phyloP scores from a whole-genome alignment of 2,329 filamentous ascomycete genomes.

The Colletotrichum sp. region DNA sequence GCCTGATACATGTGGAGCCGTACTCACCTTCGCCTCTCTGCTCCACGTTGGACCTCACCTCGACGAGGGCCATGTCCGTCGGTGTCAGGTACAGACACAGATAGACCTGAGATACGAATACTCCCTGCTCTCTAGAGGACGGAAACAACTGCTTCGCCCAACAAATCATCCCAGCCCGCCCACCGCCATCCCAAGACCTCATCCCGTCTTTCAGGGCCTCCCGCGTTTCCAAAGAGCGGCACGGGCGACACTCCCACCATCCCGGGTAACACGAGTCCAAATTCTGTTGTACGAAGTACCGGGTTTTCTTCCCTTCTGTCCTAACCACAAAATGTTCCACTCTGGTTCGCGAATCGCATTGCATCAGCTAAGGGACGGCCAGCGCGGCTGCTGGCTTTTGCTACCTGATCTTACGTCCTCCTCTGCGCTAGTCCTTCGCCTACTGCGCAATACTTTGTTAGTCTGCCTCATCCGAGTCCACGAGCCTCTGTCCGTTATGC shows the following conservation, averaged over 20 bases:
- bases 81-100: neutral
- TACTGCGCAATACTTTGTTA: neutral
- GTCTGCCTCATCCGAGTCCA: neutral
- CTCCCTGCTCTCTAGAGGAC: neutral
- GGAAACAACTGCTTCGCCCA: neutral
- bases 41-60: neutral
- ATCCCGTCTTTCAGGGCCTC: neutral
- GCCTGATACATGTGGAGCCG: neutral
- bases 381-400: neutral
- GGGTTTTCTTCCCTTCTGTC: neutral
- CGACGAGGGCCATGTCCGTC: neutral
- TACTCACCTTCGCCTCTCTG: neutral
- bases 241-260: neutral
- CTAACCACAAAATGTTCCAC: neutral
- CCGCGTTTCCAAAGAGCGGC: neutral
- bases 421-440: neutral
- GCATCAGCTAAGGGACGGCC: neutral
- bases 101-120: neutral
- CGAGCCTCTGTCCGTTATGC: neutral
- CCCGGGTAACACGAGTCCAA: neutral
- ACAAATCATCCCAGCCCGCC: neutral
- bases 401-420: neutral
- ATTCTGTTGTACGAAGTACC: neutral
- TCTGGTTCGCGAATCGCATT: conserved; percentile 3
- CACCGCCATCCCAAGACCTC: neutral